Percentiles rank a stretch among this genome's conserved stretches.
Conservation (phyloP, 1,139 yeast genomes). For the Lodderomyces elongisporus region DNA sequence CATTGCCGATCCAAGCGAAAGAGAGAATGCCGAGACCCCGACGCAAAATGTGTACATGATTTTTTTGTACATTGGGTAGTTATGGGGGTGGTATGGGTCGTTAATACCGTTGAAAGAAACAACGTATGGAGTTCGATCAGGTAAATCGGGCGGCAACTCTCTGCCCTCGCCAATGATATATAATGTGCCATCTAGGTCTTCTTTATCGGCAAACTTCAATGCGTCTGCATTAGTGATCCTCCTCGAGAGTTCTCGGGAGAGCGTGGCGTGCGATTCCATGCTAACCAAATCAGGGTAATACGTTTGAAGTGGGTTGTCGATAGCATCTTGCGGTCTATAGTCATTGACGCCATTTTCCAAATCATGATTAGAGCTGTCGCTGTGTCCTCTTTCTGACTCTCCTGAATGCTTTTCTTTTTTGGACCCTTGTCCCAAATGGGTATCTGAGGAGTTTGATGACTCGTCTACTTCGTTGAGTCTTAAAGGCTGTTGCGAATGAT, state of each 20-base stretch:
- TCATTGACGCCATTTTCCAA: too few relatives aligned
- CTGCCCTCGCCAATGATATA: conserved; percentile 32
- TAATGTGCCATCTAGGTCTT: neutral
- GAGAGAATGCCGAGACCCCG: conserved; percentile 29
- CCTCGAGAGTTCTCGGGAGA: conserved; percentile 25
- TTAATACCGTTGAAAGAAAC: conserved; percentile 45
- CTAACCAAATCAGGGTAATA: conserved; percentile 8
- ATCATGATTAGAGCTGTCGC: too few relatives aligned
- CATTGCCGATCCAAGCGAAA: conserved; percentile 49
- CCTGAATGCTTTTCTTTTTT: too few relatives aligned
- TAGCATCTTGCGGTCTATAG: too few relatives aligned
- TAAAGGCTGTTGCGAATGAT: too few relatives aligned
- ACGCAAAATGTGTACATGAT: conserved; percentile 20
- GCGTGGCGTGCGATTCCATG: conserved; percentile 22
- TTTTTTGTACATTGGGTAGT: conserved; percentile 36
- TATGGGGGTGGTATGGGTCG: conserved; percentile 47
- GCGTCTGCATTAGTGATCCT: conserved; percentile 30
- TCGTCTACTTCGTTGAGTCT: too few relatives aligned
- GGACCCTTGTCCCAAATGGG: too few relatives aligned
- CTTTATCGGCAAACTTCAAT: conserved; percentile 16
- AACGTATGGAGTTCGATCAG: conserved; percentile 28
- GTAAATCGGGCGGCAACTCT: conserved; percentile 32
- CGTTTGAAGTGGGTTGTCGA: neutral
- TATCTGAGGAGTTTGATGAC: too few relatives aligned
- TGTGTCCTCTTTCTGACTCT: too few relatives aligned